Conservation (phyloP, 2,329 filamentous ascomycete genomes). For the Xylaria sp. region DNA sequence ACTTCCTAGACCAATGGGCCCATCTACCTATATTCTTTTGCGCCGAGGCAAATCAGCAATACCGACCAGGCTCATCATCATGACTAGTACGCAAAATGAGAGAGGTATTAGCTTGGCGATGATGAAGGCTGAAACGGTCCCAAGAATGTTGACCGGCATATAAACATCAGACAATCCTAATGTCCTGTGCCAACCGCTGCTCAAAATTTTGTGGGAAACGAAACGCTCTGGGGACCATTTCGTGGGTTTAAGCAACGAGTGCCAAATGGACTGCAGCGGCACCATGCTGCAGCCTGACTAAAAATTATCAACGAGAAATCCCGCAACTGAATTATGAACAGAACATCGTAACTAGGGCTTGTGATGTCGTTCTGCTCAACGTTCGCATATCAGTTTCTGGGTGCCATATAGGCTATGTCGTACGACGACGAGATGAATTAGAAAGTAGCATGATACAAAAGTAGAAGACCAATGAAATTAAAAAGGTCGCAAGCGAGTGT, state of each 20-base stretch:
- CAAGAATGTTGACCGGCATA: constrained; percentile 26
- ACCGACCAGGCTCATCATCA: constrained; percentile 45
- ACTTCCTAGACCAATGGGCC: constrained; percentile 38
- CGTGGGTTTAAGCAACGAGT: constrained; percentile 19
- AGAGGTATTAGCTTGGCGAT: constrained; percentile 44
- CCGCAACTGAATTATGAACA: constrained; percentile 41
- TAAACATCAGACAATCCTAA: constrained; percentile 25
- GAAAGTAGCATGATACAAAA: constrained; percentile 37
- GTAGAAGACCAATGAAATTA: constrained; percentile 38
- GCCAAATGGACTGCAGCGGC: constrained; percentile 18
- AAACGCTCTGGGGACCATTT: constrained; percentile 14
- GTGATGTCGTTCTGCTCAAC: constrained; percentile 24
- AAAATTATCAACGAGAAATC: constrained; percentile 51
- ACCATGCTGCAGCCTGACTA: constrained; percentile 39
- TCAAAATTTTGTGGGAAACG: constrained; percentile 25
- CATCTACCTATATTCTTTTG: constrained; percentile 36
- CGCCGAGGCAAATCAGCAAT: constrained; percentile 36
- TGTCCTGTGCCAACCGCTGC: constrained; percentile 10
- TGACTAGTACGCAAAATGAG: constrained; percentile 38
- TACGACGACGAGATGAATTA: constrained; percentile 37
- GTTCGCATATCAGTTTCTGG: constrained; percentile 16
- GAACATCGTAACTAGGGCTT: constrained; percentile 27
- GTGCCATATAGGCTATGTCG: constrained; percentile 33
- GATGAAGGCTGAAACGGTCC: constrained; percentile 17
- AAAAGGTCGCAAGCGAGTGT: constrained; percentile 51